A percentile compares a stretch with the other conserved stretches of the same genome.
phyloP scores from a whole-genome alignment of 306 rosid species.

The Hippophae tibetana region DNA sequence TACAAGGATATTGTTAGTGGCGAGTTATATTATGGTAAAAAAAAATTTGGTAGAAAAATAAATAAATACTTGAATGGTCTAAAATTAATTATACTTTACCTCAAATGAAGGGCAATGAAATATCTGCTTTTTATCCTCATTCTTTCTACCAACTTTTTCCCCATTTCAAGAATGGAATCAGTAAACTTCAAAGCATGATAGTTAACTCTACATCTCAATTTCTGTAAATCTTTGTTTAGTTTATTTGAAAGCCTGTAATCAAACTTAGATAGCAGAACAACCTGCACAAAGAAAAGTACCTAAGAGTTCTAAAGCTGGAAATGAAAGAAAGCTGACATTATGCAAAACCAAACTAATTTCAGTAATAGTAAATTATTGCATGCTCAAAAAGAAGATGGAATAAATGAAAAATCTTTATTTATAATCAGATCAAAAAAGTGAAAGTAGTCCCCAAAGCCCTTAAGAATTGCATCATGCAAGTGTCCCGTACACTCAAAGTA shows the following conservation, averaged over 20 bases:
- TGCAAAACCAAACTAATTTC: slow-evolving; percentile 7
- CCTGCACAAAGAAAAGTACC: slow-evolving; percentile 35
- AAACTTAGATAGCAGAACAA: slow-evolving; percentile 70
- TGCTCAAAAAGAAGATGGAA: neutral
- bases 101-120: slow-evolving; percentile 85
- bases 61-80: slow-evolving; percentile 7
- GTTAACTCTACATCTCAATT: slow-evolving; percentile 77
- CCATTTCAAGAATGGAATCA: slow-evolving; percentile 49
- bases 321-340: neutral
- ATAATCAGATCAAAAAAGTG: too few species aligned
- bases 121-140: slow-evolving; percentile 61
- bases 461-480: neutral
- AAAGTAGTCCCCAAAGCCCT: neutral
- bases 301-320: slow-evolving; percentile 10
- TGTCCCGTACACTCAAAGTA: neutral
- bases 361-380: neutral
- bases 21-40: too few species aligned
- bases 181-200: slow-evolving; percentile 80
- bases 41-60: slow-evolving; percentile 1
- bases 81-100: slow-evolving; percentile 34
- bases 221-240: slow-evolving; percentile 58
- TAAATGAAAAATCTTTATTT: too few species aligned
- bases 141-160: slow-evolving; percentile 49
- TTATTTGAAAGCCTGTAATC: slow-evolving; percentile 86
- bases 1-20: too few species aligned